Percentiles rank a stretch among this genome's conserved stretches.
Evolutionary conservation across 257 asterid genomes (phyloP).

Genomic region (Solanum sitiens): DNA sequence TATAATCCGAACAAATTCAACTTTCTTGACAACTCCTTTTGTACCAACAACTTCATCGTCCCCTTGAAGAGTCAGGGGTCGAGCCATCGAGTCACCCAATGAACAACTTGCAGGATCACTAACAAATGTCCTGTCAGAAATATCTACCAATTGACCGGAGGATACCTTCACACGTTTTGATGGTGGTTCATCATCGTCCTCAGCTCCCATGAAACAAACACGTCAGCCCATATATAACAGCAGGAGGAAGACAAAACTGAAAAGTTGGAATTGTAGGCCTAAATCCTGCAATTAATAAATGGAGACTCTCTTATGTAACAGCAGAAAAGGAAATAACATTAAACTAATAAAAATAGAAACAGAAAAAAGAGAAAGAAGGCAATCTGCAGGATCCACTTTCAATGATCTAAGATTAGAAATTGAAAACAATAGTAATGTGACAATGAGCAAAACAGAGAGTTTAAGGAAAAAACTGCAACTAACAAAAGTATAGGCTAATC

Average conservation of each 20-base stretch:
- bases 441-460: background rate
- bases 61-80: conserved; percentile 44
- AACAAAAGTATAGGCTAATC: background rate
- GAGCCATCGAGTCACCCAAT: conserved; percentile 51
- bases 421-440: background rate
- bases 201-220: conserved; percentile 84
- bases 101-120: conserved; percentile 47
- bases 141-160: conserved; percentile 35
- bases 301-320: background rate
- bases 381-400: background rate
- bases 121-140: conserved; percentile 31
- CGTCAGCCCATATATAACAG: conserved; percentile 62
- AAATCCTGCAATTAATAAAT: conserved; percentile 2
- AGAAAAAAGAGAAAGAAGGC: background rate
- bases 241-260: background rate
- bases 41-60: conserved; percentile 67
- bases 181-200: conserved; percentile 75
- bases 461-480: background rate
- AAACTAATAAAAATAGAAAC: background rate
- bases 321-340: background rate
- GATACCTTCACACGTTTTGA: conserved; percentile 72
- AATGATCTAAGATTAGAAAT: background rate
- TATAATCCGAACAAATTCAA: conserved; percentile 62
- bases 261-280: background rate
- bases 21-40: conserved; percentile 59